These are phyloP conservation scores for Ogataea zsoltii DNA, from an alignment of 805 yeast genomes.

Conservation along the genomic window DNA sequence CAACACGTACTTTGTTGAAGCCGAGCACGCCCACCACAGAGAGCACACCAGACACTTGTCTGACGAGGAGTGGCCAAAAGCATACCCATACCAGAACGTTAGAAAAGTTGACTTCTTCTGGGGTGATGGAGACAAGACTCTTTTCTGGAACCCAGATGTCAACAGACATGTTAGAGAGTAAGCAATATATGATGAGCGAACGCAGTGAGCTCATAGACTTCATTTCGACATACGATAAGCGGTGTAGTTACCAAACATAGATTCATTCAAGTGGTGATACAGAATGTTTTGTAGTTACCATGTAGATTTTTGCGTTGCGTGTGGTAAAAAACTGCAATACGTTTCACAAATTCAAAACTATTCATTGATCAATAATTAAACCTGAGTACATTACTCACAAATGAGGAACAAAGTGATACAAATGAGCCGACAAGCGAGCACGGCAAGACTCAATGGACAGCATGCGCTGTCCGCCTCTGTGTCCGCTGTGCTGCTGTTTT, in stretches of 20 bases:
- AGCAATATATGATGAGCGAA: constrained; percentile 25
- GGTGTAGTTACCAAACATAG: constrained; percentile 3
- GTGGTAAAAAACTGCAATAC: no score
- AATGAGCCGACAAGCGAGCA: no score
- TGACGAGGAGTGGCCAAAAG: constrained; percentile 92
- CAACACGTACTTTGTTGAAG: constrained; percentile 80
- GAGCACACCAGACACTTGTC: constrained; percentile 68
- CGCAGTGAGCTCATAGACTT: background rate
- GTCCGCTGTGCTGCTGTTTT: no score
- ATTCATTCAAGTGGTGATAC: no score
- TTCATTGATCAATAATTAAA: no score
- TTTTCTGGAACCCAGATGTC: constrained; percentile 92
- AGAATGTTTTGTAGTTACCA: no score
- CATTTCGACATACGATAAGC: background rate
- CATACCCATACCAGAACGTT: constrained; percentile 88
- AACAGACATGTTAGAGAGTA: constrained; percentile 72
- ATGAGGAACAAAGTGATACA: no score
- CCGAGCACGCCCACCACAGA: constrained; percentile 89
- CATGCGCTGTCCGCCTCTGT: no score
- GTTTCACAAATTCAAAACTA: no score
- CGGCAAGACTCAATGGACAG: no score
- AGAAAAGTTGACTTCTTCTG: constrained; percentile 90
- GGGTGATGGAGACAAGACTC: constrained; percentile 98
- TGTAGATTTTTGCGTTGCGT: no score
- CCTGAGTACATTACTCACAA: no score